Evolutionary conservation across 768 basidiomycete genomes (phyloP).

Genomic region (Lactarius hatsudake): DNA sequence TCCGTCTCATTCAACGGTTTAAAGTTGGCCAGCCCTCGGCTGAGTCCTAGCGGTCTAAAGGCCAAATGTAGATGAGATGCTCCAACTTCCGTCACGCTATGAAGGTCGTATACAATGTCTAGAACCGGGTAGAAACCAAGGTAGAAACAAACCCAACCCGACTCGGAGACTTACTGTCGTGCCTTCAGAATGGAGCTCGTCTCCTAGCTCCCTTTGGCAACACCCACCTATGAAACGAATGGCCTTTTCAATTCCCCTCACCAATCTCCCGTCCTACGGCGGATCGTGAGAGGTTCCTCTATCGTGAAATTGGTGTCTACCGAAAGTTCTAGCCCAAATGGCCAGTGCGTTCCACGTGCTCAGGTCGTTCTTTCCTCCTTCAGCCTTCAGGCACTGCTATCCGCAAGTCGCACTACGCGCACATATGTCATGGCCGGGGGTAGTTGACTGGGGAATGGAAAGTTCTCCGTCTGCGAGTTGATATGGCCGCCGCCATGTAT

Average conservation of each 20-base stretch:
- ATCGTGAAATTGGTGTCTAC: background rate
- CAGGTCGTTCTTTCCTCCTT: background rate
- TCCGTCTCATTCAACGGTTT: background rate
- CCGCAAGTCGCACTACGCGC: background rate
- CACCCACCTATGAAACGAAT: background rate
- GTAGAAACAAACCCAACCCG: too few species aligned
- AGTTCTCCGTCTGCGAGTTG: background rate
- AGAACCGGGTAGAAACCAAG: too few species aligned
- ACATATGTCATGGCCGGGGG: background rate
- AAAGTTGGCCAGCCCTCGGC: background rate
- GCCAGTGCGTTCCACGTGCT: background rate
- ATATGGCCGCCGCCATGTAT: background rate
- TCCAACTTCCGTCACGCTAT: too few species aligned
- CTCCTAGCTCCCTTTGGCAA: slow-evolving; percentile 29
- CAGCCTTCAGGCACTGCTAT: background rate
- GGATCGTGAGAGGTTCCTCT: slow-evolving; percentile 7
- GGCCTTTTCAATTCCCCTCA: background rate
- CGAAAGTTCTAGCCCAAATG: background rate
- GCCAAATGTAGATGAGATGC: slow-evolving; percentile 44
- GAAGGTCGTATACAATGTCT: too few species aligned
- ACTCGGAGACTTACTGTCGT: too few species aligned
- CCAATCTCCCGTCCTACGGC: slow-evolving; percentile 11
- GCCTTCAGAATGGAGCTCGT: slow-evolving; percentile 69
- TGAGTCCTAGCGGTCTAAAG: slow-evolving; percentile 31
- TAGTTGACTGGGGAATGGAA: background rate